These are phyloP conservation scores for Ceratocystis huliohia DNA, from an alignment of 2,329 filamentous ascomycete genomes.

Conservation along the genomic window DNA sequence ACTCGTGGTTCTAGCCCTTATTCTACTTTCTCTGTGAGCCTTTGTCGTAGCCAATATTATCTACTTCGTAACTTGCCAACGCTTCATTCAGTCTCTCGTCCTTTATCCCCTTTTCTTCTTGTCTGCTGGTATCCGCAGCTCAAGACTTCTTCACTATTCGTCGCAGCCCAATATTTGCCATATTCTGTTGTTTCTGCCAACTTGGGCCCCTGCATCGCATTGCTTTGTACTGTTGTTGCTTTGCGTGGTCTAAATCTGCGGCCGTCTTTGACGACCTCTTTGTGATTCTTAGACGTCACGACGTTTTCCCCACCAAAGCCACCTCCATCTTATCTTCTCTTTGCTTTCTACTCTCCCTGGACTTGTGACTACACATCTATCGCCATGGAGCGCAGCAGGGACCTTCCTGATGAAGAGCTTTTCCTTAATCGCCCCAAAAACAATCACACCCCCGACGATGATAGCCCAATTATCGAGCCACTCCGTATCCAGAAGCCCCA, in stretches of 20 bases:
- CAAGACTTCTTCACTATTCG: neutral
- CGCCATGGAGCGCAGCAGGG: conserved; percentile 43
- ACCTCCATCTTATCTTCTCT: neutral
- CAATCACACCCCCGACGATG: conserved; percentile 33
- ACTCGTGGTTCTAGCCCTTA: neutral
- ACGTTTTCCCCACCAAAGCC: neutral
- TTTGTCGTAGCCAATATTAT: neutral
- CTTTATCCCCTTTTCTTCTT: neutral
- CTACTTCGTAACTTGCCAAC: neutral
- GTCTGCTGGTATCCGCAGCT: neutral
- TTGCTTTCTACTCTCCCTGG: neutral
- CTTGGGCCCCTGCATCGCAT: conserved; percentile 5
- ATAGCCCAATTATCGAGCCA: conserved; percentile 71
- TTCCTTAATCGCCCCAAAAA: conserved; percentile 52
- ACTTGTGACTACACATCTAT: neutral
- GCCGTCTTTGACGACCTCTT: neutral
- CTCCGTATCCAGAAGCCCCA: conserved; percentile 73
- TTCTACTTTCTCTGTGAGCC: neutral
- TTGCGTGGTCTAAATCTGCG: neutral
- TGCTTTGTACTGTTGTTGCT: neutral
- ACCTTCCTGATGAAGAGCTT: conserved; percentile 67
- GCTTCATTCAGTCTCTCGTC: neutral
- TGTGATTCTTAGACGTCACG: neutral
- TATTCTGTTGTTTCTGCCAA: neutral
- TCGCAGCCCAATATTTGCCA: neutral